These are phyloP conservation scores for Metschnikowia kunwiensis DNA, from an alignment of 805 yeast genomes.

Conservation along the genomic window DNA sequence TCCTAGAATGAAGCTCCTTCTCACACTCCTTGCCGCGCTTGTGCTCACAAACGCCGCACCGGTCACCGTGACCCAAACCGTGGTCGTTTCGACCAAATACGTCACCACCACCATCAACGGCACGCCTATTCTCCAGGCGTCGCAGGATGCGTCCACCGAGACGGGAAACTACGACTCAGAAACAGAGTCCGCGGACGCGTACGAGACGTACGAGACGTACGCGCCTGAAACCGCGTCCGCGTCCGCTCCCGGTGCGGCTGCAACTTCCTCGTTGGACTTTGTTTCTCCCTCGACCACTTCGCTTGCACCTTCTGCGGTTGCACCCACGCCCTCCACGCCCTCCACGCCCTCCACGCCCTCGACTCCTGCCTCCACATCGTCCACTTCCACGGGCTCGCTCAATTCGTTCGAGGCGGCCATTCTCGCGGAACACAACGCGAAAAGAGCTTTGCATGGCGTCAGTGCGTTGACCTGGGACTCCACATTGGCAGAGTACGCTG, in stretches of 20 bases:
- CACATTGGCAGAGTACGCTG: slow-evolving; percentile 33
- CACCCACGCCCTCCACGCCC: slow-evolving; percentile 1
- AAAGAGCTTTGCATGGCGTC: slow-evolving; percentile 37
- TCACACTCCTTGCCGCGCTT: slow-evolving; percentile 10
- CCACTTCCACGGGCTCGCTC: slow-evolving; percentile 9
- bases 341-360: slow-evolving; percentile 8
- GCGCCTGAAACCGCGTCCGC: not conserved
- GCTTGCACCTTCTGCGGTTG: not conserved
- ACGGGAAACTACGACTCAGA: not conserved
- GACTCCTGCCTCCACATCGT: slow-evolving; percentile 2
- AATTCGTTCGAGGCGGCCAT: slow-evolving; percentile 27
- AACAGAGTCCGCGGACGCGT: slow-evolving; percentile 1
- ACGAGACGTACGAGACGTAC: not conserved
- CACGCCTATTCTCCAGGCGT: slow-evolving; percentile 11
- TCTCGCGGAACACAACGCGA: slow-evolving; percentile 34
- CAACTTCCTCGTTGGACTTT: not conserved
- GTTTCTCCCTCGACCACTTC: slow-evolving; percentile 2
- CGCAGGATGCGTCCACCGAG: slow-evolving; percentile 1
- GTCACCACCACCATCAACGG: slow-evolving; percentile 11
- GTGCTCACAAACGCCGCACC: slow-evolving; percentile 13
- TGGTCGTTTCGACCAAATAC: slow-evolving; percentile 12
- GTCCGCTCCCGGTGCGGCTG: not conserved
- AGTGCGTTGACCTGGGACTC: slow-evolving; percentile 32
- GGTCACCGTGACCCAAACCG: slow-evolving; percentile 12
- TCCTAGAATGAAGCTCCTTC: slow-evolving; percentile 8